These are phyloP conservation scores for Torulaspora microellipsoides DNA, from an alignment of 805 yeast genomes.

Conservation along the genomic window DNA sequence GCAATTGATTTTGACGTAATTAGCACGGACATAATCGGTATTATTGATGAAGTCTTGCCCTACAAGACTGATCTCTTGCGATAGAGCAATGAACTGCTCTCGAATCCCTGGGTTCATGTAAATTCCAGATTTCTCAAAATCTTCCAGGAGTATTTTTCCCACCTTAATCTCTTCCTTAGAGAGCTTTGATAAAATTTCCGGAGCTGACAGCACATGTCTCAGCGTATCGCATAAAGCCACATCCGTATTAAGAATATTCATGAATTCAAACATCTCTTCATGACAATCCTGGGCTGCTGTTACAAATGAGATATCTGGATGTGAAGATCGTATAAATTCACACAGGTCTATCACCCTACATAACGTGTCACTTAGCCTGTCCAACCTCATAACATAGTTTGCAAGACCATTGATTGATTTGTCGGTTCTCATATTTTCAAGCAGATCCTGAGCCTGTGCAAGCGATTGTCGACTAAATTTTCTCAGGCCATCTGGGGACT, in stretches of 20 bases:
- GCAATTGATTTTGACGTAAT: slow-evolving; percentile 24
- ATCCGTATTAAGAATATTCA: slow-evolving; percentile 88
- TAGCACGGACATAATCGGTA: slow-evolving; percentile 19
- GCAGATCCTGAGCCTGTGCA: slow-evolving; percentile 58
- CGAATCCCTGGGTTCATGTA: slow-evolving; percentile 65
- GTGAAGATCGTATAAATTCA: slow-evolving; percentile 84
- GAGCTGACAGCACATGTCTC: slow-evolving; percentile 45
- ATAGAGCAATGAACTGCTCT: slow-evolving; percentile 65
- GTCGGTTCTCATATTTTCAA: slow-evolving; percentile 49
- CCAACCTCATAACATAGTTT: slow-evolving; percentile 61
- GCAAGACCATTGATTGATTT: slow-evolving; percentile 41
- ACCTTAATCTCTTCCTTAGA: slow-evolving; percentile 74
- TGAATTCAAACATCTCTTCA: slow-evolving; percentile 83
- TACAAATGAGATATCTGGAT: slow-evolving; percentile 68
- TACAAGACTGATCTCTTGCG: slow-evolving; percentile 71
- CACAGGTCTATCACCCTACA: slow-evolving; percentile 93
- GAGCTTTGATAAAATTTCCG: slow-evolving; percentile 35
- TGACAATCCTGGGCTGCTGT: slow-evolving; percentile 84
- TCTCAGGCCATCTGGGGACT: slow-evolving; percentile 63
- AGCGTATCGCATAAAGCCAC: slow-evolving; percentile 62
- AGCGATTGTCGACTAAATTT: slow-evolving; percentile 64
- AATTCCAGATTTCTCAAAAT: slow-evolving; percentile 87
- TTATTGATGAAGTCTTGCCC: slow-evolving; percentile 66
- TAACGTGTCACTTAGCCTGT: slow-evolving; percentile 77
- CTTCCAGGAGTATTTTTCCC: slow-evolving; percentile 73